These are phyloP conservation scores for Gynostemma pentaphyllum DNA, from an alignment of 306 rosid species.

Conservation along the genomic window DNA sequence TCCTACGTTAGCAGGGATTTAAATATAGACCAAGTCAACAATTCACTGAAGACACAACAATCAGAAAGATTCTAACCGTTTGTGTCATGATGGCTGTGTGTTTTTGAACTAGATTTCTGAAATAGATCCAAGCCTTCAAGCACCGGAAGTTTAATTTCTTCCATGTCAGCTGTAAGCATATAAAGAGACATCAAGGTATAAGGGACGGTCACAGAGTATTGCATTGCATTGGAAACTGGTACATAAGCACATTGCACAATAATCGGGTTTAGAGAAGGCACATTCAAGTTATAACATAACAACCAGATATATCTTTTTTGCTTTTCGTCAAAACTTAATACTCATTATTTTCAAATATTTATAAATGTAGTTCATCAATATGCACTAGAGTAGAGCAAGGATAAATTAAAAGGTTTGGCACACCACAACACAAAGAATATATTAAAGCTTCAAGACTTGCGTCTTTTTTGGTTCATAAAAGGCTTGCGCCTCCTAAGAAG, in stretches of 20 bases:
- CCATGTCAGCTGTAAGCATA: slow-evolving; percentile 37
- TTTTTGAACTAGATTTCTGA: slow-evolving; percentile 34
- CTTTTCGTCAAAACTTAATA: neutral
- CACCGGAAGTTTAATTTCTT: slow-evolving; percentile 55
- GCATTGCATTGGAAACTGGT: neutral
- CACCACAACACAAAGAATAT: too few relatives aligned
- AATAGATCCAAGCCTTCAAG: slow-evolving; percentile 61
- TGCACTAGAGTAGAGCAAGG: neutral
- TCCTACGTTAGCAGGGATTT: slow-evolving; percentile 20
- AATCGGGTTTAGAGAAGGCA: neutral
- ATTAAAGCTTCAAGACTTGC: too few relatives aligned
- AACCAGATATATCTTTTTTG: neutral
- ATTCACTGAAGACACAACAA: neutral
- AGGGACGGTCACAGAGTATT: neutral
- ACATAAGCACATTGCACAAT: neutral
- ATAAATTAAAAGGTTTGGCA: too few relatives aligned
- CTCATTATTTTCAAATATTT: neutral
- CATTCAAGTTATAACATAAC: neutral
- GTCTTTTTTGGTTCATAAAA: too few relatives aligned
- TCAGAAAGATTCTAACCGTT: slow-evolving; percentile 36
- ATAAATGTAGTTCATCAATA: neutral
- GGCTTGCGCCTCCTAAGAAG: too few relatives aligned
- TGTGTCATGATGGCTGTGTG: slow-evolving; percentile 21
- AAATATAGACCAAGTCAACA: slow-evolving; percentile 10
- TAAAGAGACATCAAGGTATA: slow-evolving; percentile 4